Evolutionary conservation across 179 eudicot genomes (phyloP), one percentile per base, ranked within the genome.

Genomic region (Pouteria campechiana): DNA sequence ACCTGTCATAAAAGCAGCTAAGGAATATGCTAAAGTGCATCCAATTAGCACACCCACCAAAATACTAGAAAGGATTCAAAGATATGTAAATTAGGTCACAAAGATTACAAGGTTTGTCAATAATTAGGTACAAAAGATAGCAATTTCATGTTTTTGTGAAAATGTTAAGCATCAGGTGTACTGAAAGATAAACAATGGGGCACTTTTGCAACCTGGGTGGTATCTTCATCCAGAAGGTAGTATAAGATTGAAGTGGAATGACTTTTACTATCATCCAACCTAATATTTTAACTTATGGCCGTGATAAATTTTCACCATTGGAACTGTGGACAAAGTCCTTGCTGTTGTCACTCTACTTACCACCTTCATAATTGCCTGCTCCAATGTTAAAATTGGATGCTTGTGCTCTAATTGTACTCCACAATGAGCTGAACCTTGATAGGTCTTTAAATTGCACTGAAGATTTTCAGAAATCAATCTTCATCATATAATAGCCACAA

Each of bases 11-110:
- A 79, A 87, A 57, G 70, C 71, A 48, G 82, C 62, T 37, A 87
- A 31, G 46, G 76, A 73, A 70, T 67, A 92, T 37, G 69, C 76
- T 48, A 73, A 20, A 44, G 94, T 74, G 55, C 92, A 79, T 57
- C 74, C 94, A 69, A 50, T 34, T 48, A 92, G 74, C 68, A 86
- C 95, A 63, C n/a, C n/a, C n/a, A n/a, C n/a, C n/a, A n/a, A n/a
- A n/a, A n/a, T n/a, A n/a, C n/a, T n/a, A n/a, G n/a, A n/a, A n/a
- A n/a, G n/a, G n/a, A 64, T 48, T 54, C 52, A 75, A 61, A 63
- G 40, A 47, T 41, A 45, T 34, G 57, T 32, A 57, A 51, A 55
- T 61, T 36, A 63, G 60, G 54, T 23, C 17, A 19, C 17, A 23
- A 29, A 16, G 32, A 24, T 3, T 25, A 10, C 16, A 49, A 18